Percentiles rank a stretch among this genome's conserved stretches.
Conservation (phyloP, 2,329 filamentous ascomycete species). For the Penicillium palitans region DNA sequence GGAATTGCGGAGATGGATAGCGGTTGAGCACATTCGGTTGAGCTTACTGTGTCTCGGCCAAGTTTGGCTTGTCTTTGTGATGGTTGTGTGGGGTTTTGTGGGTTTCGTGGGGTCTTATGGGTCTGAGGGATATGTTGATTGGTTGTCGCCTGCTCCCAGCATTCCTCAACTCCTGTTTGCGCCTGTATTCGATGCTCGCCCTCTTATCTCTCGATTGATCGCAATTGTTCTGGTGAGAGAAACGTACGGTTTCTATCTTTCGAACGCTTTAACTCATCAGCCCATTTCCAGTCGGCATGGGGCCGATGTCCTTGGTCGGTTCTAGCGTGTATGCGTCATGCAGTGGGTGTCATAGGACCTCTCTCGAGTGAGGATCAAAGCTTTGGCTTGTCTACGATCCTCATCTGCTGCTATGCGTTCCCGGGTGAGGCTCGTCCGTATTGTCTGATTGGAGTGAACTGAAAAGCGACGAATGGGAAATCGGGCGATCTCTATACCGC, state of each 20-base stretch:
- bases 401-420: constrained; percentile 20
- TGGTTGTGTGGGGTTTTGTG: constrained; percentile 14
- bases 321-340: constrained; percentile 23
- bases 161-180: constrained; percentile 21
- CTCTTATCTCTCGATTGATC: constrained; percentile 4
- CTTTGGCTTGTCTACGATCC: constrained; percentile 75
- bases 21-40: constrained; percentile 16
- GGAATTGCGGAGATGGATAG: constrained; percentile 31
- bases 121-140: constrained; percentile 19
- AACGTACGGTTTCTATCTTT: constrained; percentile 4
- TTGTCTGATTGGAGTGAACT: constrained; percentile 15
- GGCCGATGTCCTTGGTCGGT: constrained; percentile 7
- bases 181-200: not conserved
- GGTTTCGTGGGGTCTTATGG: constrained; percentile 6
- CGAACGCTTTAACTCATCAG: constrained; percentile 13
- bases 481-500: constrained; percentile 8
- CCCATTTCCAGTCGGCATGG: not conserved
- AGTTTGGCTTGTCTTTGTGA: constrained; percentile 13
- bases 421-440: constrained; percentile 1
- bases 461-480: constrained; percentile 19
- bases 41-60: constrained; percentile 6
- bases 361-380: constrained; percentile 94
- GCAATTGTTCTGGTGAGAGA: constrained; percentile 14
- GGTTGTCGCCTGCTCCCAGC: constrained; percentile 7
- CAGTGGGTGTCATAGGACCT: constrained; percentile 64